Evolutionary conservation across 2,329 filamentous ascomycete species (phyloP).

Genomic region (Cercospora canescens): DNA sequence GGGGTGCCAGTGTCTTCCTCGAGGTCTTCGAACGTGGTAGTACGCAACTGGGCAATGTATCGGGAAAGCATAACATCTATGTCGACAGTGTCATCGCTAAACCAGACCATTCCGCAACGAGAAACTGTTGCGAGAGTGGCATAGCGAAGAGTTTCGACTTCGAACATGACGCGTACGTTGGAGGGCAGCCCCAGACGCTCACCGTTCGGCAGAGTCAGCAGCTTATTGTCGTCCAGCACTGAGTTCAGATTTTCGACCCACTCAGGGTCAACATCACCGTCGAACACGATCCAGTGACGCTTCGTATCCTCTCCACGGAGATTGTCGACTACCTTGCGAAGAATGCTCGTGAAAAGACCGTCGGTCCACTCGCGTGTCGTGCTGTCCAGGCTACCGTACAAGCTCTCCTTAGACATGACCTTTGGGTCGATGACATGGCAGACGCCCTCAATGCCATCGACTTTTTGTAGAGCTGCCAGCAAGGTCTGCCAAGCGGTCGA

Average conservation of each 20-base stretch:
- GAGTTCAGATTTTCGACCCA: slow-evolving; percentile 99
- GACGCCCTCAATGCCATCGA: slow-evolving; percentile 89
- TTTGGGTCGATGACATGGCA: slow-evolving; percentile 98
- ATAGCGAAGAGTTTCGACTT: slow-evolving; percentile 97
- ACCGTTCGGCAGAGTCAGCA: slow-evolving; percentile 94
- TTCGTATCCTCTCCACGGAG: slow-evolving; percentile 95
- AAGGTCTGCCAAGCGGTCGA: slow-evolving; percentile 92
- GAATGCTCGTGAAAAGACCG: slow-evolving; percentile 93
- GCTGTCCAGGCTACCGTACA: slow-evolving; percentile 93
- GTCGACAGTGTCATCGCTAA: slow-evolving; percentile 95
- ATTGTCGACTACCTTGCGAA: slow-evolving; percentile 98
- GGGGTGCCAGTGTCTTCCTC: slow-evolving; percentile 87
- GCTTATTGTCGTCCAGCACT: slow-evolving; percentile 98
- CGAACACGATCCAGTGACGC: slow-evolving; percentile 98
- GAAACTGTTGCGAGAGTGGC: slow-evolving; percentile 97
- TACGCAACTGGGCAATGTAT: slow-evolving; percentile 81
- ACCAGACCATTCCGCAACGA: slow-evolving; percentile 99
- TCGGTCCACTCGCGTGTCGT: slow-evolving; percentile 99
- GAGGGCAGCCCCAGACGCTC: slow-evolving; percentile 91
- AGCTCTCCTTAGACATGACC: slow-evolving; percentile 98
- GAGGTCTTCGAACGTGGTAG: slow-evolving; percentile 86
- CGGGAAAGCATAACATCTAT: slow-evolving; percentile 89
- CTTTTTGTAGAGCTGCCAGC: slow-evolving; percentile 84
- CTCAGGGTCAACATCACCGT: slow-evolving; percentile 97
- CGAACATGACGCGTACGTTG: slow-evolving; percentile 99